Conservation (phyloP, 2,329 filamentous ascomycete species). For the Colletotrichum incanum region DNA sequence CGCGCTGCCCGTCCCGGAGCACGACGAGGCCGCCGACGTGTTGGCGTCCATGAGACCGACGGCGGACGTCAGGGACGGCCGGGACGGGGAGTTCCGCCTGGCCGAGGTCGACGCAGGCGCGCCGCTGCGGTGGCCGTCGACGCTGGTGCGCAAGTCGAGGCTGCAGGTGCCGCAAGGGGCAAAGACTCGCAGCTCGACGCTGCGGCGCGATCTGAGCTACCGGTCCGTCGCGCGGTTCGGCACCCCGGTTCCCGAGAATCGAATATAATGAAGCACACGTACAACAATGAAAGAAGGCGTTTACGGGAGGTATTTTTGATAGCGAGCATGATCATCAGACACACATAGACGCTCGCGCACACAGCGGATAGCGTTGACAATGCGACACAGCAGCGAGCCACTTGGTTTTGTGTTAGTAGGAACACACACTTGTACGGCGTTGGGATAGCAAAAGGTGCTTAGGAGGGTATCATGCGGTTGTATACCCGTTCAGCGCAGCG, state of each 20-base stretch:
- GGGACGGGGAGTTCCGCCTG: slow-evolving; percentile 21
- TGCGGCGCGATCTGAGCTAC: slow-evolving; percentile 3
- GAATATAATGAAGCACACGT: slow-evolving; percentile 15
- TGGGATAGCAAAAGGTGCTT: slow-evolving; percentile 1
- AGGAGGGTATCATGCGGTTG: slow-evolving; percentile 25
- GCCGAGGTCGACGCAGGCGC: slow-evolving; percentile 25
- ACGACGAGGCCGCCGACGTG: slow-evolving; percentile 18
- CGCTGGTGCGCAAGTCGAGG: slow-evolving; percentile 26
- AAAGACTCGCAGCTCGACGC: slow-evolving; percentile 1
- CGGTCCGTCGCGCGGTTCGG: slow-evolving; percentile 8
- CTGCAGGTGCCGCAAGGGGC: slow-evolving; percentile 20
- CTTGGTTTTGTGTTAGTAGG: background rate
- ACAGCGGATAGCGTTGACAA: background rate
- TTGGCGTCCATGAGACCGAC: slow-evolving; percentile 17
- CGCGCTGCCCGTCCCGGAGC: background rate
- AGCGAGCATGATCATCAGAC: background rate
- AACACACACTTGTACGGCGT: slow-evolving; percentile 9
- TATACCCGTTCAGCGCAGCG: slow-evolving; percentile 34
- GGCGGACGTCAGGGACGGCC: slow-evolving; percentile 3
- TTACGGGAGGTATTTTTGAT: background rate
- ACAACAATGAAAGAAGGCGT: background rate
- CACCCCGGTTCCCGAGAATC: background rate
- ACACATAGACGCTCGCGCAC: background rate
- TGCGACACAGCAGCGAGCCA: background rate
- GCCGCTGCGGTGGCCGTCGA: slow-evolving; percentile 28